These are phyloP conservation scores for Delonix regia DNA, from an alignment of 306 rosid genomes.

Conservation along the genomic window DNA sequence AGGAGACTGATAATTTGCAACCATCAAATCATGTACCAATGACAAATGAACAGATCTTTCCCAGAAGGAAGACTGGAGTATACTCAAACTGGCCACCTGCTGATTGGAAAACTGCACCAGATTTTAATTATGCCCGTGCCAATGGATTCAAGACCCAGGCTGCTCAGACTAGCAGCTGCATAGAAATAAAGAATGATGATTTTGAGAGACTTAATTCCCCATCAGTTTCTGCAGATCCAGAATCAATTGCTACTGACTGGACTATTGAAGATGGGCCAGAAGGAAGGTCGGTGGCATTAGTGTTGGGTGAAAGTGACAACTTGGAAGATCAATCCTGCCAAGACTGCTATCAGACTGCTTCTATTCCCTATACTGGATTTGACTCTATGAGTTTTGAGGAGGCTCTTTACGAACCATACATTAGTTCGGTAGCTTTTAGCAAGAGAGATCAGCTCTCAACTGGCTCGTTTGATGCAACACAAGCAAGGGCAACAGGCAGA, in stretches of 20 bases:
- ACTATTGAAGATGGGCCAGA: conserved; percentile 43
- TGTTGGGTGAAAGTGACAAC: conserved; percentile 42
- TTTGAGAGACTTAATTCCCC: conserved; percentile 36
- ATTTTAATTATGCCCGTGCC: conserved; percentile 65
- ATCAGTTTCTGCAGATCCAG: conserved; percentile 47
- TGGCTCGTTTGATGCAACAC: conserved; percentile 56
- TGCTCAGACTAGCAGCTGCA: conserved; percentile 35
- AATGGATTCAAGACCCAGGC: conserved; percentile 61
- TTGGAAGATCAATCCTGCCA: conserved; percentile 41
- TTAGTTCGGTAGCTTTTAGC: conserved; percentile 37
- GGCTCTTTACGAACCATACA: conserved; percentile 9
- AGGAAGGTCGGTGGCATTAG: conserved; percentile 40
- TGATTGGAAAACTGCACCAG: conserved; percentile 90
- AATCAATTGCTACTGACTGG: conserved; percentile 52
- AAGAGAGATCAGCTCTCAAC: conserved; percentile 51
- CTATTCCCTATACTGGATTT: conserved; percentile 31
- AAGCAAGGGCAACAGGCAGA: conserved; percentile 62
- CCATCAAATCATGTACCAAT: conserved; percentile 36
- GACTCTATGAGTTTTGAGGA: conserved; percentile 39
- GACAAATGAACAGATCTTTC: conserved; percentile 48
- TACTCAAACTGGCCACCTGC: conserved; percentile 73
- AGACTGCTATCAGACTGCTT: conserved; percentile 38
- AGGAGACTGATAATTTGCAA: conserved; percentile 41
- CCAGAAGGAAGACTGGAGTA: conserved; percentile 49
- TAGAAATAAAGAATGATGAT: conserved; percentile 38